These are phyloP conservation scores for Phialophora tarda DNA, from an alignment of 2,329 filamentous ascomycete species.

Conservation along the genomic window DNA sequence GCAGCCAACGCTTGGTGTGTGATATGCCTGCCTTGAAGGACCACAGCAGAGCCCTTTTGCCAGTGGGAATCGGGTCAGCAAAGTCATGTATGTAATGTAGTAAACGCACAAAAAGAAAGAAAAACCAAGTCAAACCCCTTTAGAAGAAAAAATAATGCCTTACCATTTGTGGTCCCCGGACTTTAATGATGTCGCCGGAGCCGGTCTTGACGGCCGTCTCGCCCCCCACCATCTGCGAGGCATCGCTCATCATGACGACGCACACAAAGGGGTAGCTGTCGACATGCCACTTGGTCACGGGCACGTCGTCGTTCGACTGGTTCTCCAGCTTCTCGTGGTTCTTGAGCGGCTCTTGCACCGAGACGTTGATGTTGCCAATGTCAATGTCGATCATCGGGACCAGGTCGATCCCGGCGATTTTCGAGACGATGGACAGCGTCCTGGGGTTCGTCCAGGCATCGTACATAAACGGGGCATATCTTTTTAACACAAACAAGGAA, in stretches of 20 bases:
- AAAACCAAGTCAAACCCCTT: not conserved
- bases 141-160: too few species aligned
- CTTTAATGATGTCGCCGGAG: slow-evolving; percentile 52
- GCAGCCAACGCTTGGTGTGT: slow-evolving; percentile 67
- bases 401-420: slow-evolving; percentile 64
- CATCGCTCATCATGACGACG: slow-evolving; percentile 59
- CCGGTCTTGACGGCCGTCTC: slow-evolving; percentile 66
- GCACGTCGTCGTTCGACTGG: slow-evolving; percentile 40
- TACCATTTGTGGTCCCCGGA: slow-evolving; percentile 52
- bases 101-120: not conserved
- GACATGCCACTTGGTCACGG: slow-evolving; percentile 55
- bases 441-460: slow-evolving; percentile 62
- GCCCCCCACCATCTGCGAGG: slow-evolving; percentile 55
- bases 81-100: too few species aligned
- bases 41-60: slow-evolving; percentile 63
- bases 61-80: slow-evolving; percentile 2
- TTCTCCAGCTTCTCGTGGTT: slow-evolving; percentile 20
- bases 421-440: slow-evolving; percentile 59
- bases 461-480: slow-evolving; percentile 66
- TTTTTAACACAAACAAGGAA: too few species aligned
- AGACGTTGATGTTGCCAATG: slow-evolving; percentile 63
- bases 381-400: slow-evolving; percentile 63
- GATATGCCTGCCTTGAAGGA: slow-evolving; percentile 71
- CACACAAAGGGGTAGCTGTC: slow-evolving; percentile 59
- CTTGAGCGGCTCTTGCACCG: slow-evolving; percentile 14